phyloP scores from a whole-genome alignment of 2,329 filamentous ascomycete genomes.

The Colletotrichum cereale region DNA sequence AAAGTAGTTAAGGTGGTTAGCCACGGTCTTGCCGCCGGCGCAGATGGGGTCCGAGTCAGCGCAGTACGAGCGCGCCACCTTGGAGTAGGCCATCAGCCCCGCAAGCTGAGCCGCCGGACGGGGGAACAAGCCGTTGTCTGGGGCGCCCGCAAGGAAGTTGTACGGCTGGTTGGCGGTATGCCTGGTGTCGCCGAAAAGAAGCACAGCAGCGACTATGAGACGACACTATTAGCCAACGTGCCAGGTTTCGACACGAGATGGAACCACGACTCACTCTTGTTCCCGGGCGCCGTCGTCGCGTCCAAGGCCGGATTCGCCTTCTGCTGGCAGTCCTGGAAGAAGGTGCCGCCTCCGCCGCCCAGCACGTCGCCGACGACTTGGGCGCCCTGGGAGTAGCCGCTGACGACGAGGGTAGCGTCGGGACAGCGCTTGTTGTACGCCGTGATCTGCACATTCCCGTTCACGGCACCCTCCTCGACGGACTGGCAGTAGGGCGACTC shows the following conservation, averaged over 20 bases:
- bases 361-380: slow-evolving; percentile 54
- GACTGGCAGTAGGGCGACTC: slow-evolving; percentile 51
- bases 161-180: slow-evolving; percentile 52
- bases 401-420: slow-evolving; percentile 54
- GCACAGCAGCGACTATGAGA: slow-evolving; percentile 49
- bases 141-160: slow-evolving; percentile 48
- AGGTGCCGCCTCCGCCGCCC: slow-evolving; percentile 50
- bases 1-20: slow-evolving; percentile 52
- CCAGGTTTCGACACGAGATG: background rate
- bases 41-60: slow-evolving; percentile 54
- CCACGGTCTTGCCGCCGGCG: slow-evolving; percentile 49
- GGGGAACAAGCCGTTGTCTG: slow-evolving; percentile 46
- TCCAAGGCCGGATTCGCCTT: slow-evolving; percentile 45
- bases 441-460: slow-evolving; percentile 53
- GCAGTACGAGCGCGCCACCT: slow-evolving; percentile 51
- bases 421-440: slow-evolving; percentile 56
- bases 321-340: slow-evolving; percentile 49
- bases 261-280: slow-evolving; percentile 48
- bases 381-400: slow-evolving; percentile 57
- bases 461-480: slow-evolving; percentile 51
- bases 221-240: background rate
- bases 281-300: slow-evolving; percentile 46
- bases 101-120: slow-evolving; percentile 47
- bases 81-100: slow-evolving; percentile 46
- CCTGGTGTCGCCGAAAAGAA: slow-evolving; percentile 51